These are phyloP conservation scores for Penicillium sp. DNA, from an alignment of 2,329 filamentous ascomycete species.

Conservation along the genomic window DNA sequence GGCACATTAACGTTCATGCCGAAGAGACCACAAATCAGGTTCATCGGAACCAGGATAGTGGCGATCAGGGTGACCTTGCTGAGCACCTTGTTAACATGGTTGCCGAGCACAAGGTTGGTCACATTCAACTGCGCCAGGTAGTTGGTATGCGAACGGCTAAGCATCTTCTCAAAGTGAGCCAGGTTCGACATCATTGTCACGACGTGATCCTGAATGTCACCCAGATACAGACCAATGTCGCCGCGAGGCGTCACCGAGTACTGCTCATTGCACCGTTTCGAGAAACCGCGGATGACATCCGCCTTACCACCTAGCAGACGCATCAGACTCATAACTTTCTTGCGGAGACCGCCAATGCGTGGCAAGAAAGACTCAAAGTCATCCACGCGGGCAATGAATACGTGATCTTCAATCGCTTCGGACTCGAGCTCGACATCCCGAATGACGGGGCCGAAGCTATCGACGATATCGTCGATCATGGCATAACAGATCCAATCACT, in stretches of 20 bases:
- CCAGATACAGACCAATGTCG: conserved; percentile 94
- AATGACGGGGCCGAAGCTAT: conserved; percentile 90
- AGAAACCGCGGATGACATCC: conserved; percentile 97
- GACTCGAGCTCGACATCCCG: conserved; percentile 84
- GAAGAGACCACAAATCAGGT: conserved; percentile 73
- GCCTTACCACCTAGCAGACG: conserved; percentile 94
- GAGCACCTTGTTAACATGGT: conserved; percentile 82
- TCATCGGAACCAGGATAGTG: conserved; percentile 94
- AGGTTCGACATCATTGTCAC: conserved; percentile 99
- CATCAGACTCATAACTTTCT: conserved; percentile 92
- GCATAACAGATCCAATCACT: conserved; percentile 99
- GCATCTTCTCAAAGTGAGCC: conserved; percentile 95
- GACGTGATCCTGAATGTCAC: conserved; percentile 98
- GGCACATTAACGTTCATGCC: conserved; percentile 57
- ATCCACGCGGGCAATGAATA: conserved; percentile 87
- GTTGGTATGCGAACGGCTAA: conserved; percentile 90
- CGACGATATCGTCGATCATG: conserved; percentile 97
- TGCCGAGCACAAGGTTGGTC: conserved; percentile 86
- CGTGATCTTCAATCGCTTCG: conserved; percentile 91
- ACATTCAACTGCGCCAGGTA: conserved; percentile 94
- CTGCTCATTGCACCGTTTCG: conserved; percentile 97
- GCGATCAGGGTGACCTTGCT: conserved; percentile 95
- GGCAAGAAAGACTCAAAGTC: conserved; percentile 87
- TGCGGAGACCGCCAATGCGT: conserved; percentile 85
- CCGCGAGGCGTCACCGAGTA: conserved; percentile 93